Evolutionary conservation across 1,284 basidiomycete genomes (phyloP), one percentile per base, ranked within the genome.

Genomic region (Ceratobasidium sp.): DNA sequence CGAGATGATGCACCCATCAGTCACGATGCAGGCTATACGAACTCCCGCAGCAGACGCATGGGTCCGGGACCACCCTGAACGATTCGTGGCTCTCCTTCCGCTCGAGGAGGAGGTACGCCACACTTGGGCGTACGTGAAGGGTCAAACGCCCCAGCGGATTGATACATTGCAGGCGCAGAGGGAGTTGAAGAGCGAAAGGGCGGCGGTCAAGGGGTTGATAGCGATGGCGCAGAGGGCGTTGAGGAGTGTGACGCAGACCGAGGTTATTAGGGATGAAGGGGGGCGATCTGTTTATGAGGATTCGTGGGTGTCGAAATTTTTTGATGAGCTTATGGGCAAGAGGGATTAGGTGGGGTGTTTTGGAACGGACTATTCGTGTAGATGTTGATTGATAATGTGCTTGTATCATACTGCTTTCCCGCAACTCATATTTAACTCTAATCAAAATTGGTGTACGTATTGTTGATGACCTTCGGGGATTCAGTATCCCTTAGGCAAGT

Each of bases 1-100:
- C 61, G 90, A 91, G 79, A 83, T 78, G 0, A 85, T 91, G 44
- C 90, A 91, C 76, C 80, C 86, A 1, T 91, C 89, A 6, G 87
- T 88, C 2, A 78, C 87, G 41, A 77, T 83, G 44, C 89, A 89
- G 76, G 77, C 76, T 6, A 75, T 78, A 6, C 71, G 84, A 5
- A 77, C 81, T 46, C 81, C 83, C 1, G 77, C 79, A 23, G 77
- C 89, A 21, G 76, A 76, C 9, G 75, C 79, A 9, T 79, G 78
- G 23, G 66, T 90, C 38, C 77, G 80, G 52, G 78, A 81, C 23
- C 78, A 86, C 72, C 86, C 86, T 1, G 77, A 80, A 1, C 78
- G 90, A 7, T 76, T 90, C 13, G 79, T 77, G 26, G 57, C 74
- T 7, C 82, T 91, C 1, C 77, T 84, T 35, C 85, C 86, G 1